These are phyloP conservation scores for Spongispora temasekensis DNA, from an alignment of 1,284 basidiomycete genomes.

Conservation along the genomic window DNA sequence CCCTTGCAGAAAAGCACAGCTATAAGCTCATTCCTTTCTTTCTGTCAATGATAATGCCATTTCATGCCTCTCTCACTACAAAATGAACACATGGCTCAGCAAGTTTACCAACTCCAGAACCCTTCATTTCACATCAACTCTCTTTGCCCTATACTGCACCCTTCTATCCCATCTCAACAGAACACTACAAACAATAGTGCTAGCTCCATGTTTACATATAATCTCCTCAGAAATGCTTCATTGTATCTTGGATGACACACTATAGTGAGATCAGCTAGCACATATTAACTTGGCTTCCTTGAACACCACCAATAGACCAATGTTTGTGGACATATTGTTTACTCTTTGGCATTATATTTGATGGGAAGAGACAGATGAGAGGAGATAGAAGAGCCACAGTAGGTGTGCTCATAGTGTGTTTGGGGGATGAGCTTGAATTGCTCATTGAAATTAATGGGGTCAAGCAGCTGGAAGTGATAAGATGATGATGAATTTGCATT, in stretches of 20 bases:
- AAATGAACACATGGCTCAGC: constrained; percentile 77
- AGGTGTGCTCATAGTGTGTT: constrained; percentile 69
- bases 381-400: constrained; percentile 81
- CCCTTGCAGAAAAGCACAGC: constrained; percentile 82
- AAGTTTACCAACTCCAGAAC: constrained; percentile 93
- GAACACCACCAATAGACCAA: constrained; percentile 61
- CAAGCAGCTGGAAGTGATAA: constrained; percentile 28
- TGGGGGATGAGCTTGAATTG: constrained; percentile 72
- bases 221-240: constrained; percentile 70
- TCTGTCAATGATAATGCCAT: constrained; percentile 48
- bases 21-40: constrained; percentile 81
- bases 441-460: constrained; percentile 80
- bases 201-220: constrained; percentile 89
- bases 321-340: constrained; percentile 78
- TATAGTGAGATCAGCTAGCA: constrained; percentile 88
- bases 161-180: constrained; percentile 89
- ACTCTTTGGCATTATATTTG: constrained; percentile 89
- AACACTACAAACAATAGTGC: constrained; percentile 73
- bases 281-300: constrained; percentile 70
- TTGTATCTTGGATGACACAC: constrained; percentile 79
- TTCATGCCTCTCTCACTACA: constrained; percentile 51
- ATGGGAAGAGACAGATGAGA: constrained; percentile 71
- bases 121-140: constrained; percentile 66
- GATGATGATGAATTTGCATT: constrained; percentile 32
- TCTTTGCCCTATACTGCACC: constrained; percentile 70